Evolutionary conservation across 2,329 filamentous ascomycete species (phyloP).

Genomic region (Boeremia exigua): DNA sequence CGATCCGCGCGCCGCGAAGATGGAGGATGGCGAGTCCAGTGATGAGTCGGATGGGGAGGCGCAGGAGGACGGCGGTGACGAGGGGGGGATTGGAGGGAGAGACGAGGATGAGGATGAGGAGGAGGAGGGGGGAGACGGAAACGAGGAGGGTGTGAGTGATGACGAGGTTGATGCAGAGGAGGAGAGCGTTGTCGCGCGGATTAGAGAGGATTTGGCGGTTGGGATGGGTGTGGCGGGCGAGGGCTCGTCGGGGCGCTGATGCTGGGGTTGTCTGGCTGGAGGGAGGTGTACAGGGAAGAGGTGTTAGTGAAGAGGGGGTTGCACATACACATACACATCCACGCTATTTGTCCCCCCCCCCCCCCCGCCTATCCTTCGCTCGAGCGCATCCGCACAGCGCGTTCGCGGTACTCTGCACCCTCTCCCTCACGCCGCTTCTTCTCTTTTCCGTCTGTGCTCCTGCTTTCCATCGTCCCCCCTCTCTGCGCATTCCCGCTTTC

Average conservation of each 20-base stretch:
- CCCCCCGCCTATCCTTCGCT: no score
- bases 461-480: no score
- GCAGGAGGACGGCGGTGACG: conserved; percentile 39
- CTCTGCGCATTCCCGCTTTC: no score
- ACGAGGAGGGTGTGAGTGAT: neutral
- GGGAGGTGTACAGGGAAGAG: no score
- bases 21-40: conserved; percentile 37
- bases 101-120: conserved; percentile 2
- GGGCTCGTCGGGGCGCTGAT: neutral
- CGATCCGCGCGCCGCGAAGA: conserved; percentile 38
- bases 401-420: no score
- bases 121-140: conserved; percentile 3
- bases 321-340: no score
- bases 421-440: no score
- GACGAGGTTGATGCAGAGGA: conserved; percentile 8
- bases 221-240: conserved; percentile 5
- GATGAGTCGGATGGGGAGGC: conserved; percentile 29
- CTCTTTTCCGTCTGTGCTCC: no score
- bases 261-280: no score
- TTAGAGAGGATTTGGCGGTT: conserved; percentile 12
- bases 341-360: no score
- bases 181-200: conserved; percentile 9
- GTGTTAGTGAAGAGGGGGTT: no score
- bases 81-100: conserved; percentile 31
- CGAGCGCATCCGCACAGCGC: no score